Evolutionary conservation across 208 protist species (phyloP).

Genomic region (Herpetomonas samuelpessoai): DNA sequence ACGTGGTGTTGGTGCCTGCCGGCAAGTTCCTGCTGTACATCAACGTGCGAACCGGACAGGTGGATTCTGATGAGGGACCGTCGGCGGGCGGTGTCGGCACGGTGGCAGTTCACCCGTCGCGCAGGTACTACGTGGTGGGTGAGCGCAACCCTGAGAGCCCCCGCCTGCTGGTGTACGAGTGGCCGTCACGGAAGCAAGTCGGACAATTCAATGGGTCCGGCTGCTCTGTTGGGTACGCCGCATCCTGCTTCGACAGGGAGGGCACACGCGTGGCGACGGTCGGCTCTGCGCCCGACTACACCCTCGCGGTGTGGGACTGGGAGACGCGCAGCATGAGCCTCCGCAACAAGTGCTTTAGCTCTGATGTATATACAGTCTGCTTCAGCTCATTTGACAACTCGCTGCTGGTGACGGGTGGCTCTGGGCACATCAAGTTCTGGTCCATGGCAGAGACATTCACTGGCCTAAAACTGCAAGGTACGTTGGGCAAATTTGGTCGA

Average conservation of each 20-base stretch:
- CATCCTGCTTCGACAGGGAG: constrained; percentile 79
- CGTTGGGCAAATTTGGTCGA: constrained; percentile 97
- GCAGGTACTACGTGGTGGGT: constrained; percentile 76
- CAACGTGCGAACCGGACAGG: constrained; percentile 41
- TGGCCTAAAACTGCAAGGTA: constrained; percentile 96
- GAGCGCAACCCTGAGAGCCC: constrained; percentile 70
- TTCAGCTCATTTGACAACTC: constrained; percentile 94
- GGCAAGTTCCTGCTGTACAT: constrained; percentile 88
- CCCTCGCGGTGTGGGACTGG: constrained; percentile 97
- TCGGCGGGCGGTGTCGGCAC: constrained; percentile 55
- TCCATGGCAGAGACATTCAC: constrained; percentile 98
- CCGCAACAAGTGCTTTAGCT: constrained; percentile 95
- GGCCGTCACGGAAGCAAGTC: constrained; percentile 52
- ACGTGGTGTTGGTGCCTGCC: constrained; percentile 60
- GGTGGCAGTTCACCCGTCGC: constrained; percentile 65
- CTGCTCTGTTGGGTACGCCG: constrained; percentile 81
- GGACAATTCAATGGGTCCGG: constrained; percentile 78
- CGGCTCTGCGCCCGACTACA: constrained; percentile 93
- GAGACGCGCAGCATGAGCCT: constrained; percentile 81
- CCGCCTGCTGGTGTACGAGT: constrained; percentile 76
- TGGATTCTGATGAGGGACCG: constrained; percentile 57
- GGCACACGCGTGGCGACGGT: constrained; percentile 95
- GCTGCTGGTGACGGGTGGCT: constrained; percentile 91
- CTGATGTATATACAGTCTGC: constrained; percentile 92
- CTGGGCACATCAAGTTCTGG: constrained; percentile 98